Percentiles rank a stretch among this genome's conserved stretches.
Conservation (phyloP, 768 basidiomycete species). For the Butyriboletus loyo region DNA sequence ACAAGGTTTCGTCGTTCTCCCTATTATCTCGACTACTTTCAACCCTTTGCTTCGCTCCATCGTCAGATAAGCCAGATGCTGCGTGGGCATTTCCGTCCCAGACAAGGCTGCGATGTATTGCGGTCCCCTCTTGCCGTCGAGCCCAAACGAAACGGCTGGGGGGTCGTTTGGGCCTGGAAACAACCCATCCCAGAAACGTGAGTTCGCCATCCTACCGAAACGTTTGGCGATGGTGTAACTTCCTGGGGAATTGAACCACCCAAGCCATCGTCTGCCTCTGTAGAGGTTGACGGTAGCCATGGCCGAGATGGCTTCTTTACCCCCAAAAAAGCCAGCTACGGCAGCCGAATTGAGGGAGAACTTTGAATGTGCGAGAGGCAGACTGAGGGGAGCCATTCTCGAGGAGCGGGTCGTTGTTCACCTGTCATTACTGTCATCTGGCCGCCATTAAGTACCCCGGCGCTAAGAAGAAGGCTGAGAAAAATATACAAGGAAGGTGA, state of each 20-base stretch:
- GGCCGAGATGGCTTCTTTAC: constrained; percentile 36
- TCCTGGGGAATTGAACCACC: constrained; percentile 37
- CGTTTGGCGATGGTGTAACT: constrained; percentile 32
- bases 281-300: constrained; percentile 34
- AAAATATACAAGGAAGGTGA: neutral
- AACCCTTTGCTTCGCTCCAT: constrained; percentile 12
- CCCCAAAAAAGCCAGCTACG: constrained; percentile 36
- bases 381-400: constrained; percentile 10
- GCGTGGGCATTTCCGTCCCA: constrained; percentile 27
- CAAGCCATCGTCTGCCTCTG: constrained; percentile 30
- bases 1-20: constrained; percentile 8
- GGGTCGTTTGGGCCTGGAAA: constrained; percentile 30
- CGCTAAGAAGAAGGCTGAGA: neutral
- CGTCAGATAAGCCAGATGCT: constrained; percentile 29
- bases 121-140: constrained; percentile 31
- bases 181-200: constrained; percentile 32
- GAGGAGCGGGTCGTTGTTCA: neutral
- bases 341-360: constrained; percentile 30
- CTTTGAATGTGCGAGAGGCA: constrained; percentile 4
- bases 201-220: constrained; percentile 31
- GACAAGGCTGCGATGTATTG: constrained; percentile 29
- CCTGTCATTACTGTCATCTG: neutral
- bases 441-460: neutral
- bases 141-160: constrained; percentile 25
- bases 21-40: neutral